Conservation (phyloP, 169 alveolate species). For the Cryptosporidium felis region DNA sequence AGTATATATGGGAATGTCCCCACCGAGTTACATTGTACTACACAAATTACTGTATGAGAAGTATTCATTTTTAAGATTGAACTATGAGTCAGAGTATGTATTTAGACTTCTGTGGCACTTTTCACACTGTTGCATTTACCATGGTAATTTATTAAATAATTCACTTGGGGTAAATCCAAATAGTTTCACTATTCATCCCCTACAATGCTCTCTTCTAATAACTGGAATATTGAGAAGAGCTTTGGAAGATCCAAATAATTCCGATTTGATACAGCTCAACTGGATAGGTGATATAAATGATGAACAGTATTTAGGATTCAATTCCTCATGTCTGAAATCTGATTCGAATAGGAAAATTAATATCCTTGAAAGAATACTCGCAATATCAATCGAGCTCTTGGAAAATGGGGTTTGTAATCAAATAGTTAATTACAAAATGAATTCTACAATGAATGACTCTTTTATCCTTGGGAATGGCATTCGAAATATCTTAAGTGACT, state of each 20-base stretch:
- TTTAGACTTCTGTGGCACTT: conserved; percentile 59
- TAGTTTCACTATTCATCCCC: conserved; percentile 15
- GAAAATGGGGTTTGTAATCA: conserved; percentile 59
- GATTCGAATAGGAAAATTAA: conserved; percentile 6
- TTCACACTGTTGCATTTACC: conserved; percentile 59
- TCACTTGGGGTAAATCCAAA: background rate
- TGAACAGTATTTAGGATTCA: conserved; percentile 44
- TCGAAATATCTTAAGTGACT: background rate
- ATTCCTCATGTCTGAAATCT: conserved; percentile 34
- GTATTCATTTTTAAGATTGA: conserved; percentile 53
- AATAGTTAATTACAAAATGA: conserved; percentile 4
- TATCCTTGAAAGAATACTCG: conserved; percentile 47
- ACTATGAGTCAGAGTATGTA: conserved; percentile 58
- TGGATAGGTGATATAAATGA: background rate
- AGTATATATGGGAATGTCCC: conserved; percentile 70
- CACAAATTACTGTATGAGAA: conserved; percentile 36
- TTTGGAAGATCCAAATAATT: conserved; percentile 20
- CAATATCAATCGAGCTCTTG: conserved; percentile 32
- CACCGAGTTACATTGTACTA: conserved; percentile 44
- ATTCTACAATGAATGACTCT: background rate
- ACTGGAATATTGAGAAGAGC: conserved; percentile 31
- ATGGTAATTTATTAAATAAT: conserved; percentile 19
- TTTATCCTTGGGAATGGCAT: background rate
- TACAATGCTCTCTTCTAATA: conserved; percentile 32
- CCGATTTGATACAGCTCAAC: conserved; percentile 29